Evolutionary conservation across 148 eudicot genomes (phyloP), one percentile per base, ranked within the genome.

Genomic region (Gaultheria prostrata): DNA sequence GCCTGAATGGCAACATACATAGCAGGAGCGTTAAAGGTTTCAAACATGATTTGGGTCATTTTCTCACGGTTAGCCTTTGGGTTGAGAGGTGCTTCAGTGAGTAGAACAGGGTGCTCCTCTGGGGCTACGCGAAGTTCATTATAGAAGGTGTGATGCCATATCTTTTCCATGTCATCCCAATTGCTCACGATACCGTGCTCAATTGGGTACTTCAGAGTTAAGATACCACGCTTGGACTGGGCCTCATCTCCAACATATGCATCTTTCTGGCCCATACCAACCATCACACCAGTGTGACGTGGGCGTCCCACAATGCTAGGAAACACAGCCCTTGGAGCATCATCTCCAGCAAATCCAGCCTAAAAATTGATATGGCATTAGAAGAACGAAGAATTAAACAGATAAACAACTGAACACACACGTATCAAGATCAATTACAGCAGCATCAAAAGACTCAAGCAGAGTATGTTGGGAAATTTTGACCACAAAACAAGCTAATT

Each of bases 331-430:
- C 92, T 86, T 4, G 93, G 93, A 87, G 92, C 93, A 86, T 91
- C 93, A 83, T 91, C 93, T 85, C 93, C 92, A 9, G 92, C 93
- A 82, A 91, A 91, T 78, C 93, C 93, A 84, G 93, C 93, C 93
- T 91, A 75, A 32, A n/a, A 46, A 24, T 13, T 59, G 80, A 33
- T 33, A 72, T 14, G 6, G 59, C 45, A 43, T 21, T 10, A 39
- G n/a, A 82, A 21, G 17, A 82, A 35, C 28, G 7, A 0, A 10
- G 45, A 54, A 71, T 3, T 32, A 54, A 51, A 53, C 15, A 30
- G 28, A 71, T 14, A 30, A 63, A 35, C 53, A 32, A 65, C 21
- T 4, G 33, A 65, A 65, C 32, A 54, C 32, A 9, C 33, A 39
- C 43, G 43, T 39, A 39, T 39, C 6, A 0, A 39, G 7, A 5